Conservation (phyloP, 164 flowering plant genomes). For the Dillenia turbinata region DNA sequence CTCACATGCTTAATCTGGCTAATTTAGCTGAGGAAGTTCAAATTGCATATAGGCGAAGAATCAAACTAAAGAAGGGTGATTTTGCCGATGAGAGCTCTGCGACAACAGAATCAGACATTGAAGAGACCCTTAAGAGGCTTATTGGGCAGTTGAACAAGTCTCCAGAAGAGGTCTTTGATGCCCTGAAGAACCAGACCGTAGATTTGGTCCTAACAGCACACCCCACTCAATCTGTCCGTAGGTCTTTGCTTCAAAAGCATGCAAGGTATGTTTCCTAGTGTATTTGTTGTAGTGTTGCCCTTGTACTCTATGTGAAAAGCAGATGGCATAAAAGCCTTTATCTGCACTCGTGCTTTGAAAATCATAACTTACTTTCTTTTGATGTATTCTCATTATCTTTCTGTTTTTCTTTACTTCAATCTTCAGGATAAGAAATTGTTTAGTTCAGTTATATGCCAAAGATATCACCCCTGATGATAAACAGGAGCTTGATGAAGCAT, state of each 20-base stretch:
- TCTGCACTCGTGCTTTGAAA: too few species aligned
- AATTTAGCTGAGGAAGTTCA: slow-evolving; percentile 99
- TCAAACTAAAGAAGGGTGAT: slow-evolving; percentile 83
- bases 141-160: slow-evolving; percentile 81
- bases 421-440: slow-evolving; percentile 76
- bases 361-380: not conserved
- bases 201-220: slow-evolving; percentile 99
- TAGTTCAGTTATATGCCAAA: slow-evolving; percentile 85
- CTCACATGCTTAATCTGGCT: slow-evolving; percentile 99
- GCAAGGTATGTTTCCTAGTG: slow-evolving; percentile 56
- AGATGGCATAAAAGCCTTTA: too few species aligned
- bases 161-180: slow-evolving; percentile 94
- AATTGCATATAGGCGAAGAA: slow-evolving; percentile 80
- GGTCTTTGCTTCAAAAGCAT: slow-evolving; percentile 98
- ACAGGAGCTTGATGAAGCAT: slow-evolving; percentile 97
- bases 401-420: slow-evolving; percentile 1
- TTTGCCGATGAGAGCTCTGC: slow-evolving; percentile 89
- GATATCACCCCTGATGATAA: slow-evolving; percentile 99
- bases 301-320: not conserved
- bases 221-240: slow-evolving; percentile 95
- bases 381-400: too few species aligned
- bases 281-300: not conserved
- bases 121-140: slow-evolving; percentile 93
- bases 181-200: slow-evolving; percentile 93
- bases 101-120: slow-evolving; percentile 95